Conservation (phyloP, 352 stramenopile species). For the Plasmopara halstedii region DNA sequence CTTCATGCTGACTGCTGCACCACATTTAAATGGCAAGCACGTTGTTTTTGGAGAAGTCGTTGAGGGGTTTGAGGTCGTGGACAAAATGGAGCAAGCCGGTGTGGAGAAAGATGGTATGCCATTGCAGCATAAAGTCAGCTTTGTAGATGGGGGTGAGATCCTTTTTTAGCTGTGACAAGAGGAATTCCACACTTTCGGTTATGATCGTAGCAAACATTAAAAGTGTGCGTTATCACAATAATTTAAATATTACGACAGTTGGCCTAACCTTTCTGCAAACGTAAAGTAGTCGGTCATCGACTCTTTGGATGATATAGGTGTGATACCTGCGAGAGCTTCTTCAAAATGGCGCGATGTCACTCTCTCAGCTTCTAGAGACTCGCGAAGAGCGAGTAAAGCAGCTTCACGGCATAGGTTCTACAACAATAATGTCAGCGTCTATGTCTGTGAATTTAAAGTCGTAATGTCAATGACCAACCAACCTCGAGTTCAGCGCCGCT, state of each 20-base stretch:
- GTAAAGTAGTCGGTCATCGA: conserved; percentile 49
- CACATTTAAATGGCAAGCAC: conserved; percentile 76
- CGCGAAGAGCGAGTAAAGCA: conserved; percentile 59
- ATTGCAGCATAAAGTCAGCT: conserved; percentile 66
- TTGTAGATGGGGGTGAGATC: conserved; percentile 69
- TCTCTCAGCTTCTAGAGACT: conserved; percentile 43
- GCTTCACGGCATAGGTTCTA: conserved; percentile 85
- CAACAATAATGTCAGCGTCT: not conserved
- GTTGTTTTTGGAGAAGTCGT: conserved; percentile 84
- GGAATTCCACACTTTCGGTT: too few relatives aligned
- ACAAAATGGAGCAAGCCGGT: conserved; percentile 73
- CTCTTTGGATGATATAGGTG: conserved; percentile 45
- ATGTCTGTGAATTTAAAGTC: not conserved
- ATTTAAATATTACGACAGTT: conserved; percentile 26
- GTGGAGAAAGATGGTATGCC: conserved; percentile 52
- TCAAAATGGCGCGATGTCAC: conserved; percentile 63
- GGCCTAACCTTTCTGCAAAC: conserved; percentile 58
- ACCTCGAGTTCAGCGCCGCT: conserved; percentile 87
- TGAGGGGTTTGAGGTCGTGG: conserved; percentile 74
- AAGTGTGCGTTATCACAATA: too few relatives aligned
- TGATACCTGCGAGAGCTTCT: conserved; percentile 34
- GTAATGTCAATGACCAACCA: too few relatives aligned
- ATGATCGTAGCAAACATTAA: too few relatives aligned
- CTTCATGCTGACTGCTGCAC: conserved; percentile 87
- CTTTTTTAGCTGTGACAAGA: conserved; percentile 30